A percentile compares a stretch with the other conserved stretches of the same genome.
phyloP scores from a whole-genome alignment of 805 yeast genomes.

The Ogataea neopini region DNA sequence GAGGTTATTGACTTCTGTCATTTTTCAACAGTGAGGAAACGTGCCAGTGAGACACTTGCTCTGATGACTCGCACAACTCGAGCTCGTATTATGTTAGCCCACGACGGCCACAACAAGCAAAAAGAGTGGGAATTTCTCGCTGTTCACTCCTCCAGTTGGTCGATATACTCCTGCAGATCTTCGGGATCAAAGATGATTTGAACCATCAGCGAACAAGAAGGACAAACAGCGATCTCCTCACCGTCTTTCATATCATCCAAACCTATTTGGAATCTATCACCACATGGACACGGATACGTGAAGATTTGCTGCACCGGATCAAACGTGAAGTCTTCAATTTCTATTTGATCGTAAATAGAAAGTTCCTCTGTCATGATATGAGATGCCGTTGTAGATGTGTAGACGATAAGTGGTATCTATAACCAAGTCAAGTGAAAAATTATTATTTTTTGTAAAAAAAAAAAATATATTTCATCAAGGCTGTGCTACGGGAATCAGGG shows the following conservation, averaged over 20 bases:
- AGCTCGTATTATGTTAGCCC: no score
- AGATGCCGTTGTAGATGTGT: no score
- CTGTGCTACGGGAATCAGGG: neutral
- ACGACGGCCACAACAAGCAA: no score
- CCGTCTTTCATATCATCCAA: conserved; percentile 88
- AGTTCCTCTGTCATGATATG: conserved; percentile 43
- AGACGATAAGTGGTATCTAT: neutral
- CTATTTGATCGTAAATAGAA: conserved; percentile 86
- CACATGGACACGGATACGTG: conserved; percentile 98
- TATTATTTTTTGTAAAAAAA: neutral
- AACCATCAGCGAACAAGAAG: conserved; percentile 92
- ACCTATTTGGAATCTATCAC: conserved; percentile 86
- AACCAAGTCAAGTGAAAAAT: neutral
- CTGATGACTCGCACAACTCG: no score
- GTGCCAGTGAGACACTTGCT: no score
- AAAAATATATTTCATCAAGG: neutral
- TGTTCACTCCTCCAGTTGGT: conserved; percentile 24
- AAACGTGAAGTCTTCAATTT: conserved; percentile 94
- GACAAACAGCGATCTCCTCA: conserved; percentile 93
- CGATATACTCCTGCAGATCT: conserved; percentile 50
- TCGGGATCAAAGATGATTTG: conserved; percentile 82
- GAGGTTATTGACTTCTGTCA: no score
- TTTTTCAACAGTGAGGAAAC: no score
- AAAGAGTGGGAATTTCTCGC: neutral
- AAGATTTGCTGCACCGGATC: conserved; percentile 81